Conservation (phyloP, 257 asterid genomes). For the Scutellaria minor region DNA sequence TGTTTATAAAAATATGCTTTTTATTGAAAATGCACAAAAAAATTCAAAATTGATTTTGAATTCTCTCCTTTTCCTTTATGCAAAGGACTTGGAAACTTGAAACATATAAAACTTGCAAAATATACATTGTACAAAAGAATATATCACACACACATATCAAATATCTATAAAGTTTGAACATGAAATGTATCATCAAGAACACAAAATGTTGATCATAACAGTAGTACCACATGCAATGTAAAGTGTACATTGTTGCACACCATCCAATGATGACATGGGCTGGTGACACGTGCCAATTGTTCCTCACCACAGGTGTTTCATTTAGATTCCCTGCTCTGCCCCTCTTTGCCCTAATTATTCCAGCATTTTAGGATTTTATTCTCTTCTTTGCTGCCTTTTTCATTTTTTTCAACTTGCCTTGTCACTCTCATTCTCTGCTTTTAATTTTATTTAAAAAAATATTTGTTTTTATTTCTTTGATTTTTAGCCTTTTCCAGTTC, state of each 20-base stretch:
- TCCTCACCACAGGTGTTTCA: conserved; percentile 13
- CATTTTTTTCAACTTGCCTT: conserved; percentile 30
- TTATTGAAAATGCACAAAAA: too few species aligned
- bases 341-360: conserved; percentile 41
- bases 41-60: too few species aligned
- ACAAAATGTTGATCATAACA: too few species aligned
- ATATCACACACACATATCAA: too few species aligned
- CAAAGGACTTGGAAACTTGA: too few species aligned
- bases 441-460: too few species aligned
- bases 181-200: too few species aligned
- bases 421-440: conserved; percentile 41
- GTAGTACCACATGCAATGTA: conserved; percentile 26
- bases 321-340: conserved; percentile 35
- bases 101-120: too few species aligned
- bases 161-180: too few species aligned
- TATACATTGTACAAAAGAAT: too few species aligned
- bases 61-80: too few species aligned
- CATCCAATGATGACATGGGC: conserved; percentile 41
- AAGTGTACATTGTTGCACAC: conserved; percentile 26
- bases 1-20: too few species aligned
- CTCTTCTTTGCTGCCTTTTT: conserved; percentile 30
- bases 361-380: conserved; percentile 50
- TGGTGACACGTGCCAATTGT: conserved; percentile 44
- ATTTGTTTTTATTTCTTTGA: conserved; percentile 2
- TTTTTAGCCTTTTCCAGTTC: conserved; percentile 29